These are phyloP conservation scores for Apiospora marii DNA, from an alignment of 2,329 filamentous ascomycete species.

Conservation along the genomic window DNA sequence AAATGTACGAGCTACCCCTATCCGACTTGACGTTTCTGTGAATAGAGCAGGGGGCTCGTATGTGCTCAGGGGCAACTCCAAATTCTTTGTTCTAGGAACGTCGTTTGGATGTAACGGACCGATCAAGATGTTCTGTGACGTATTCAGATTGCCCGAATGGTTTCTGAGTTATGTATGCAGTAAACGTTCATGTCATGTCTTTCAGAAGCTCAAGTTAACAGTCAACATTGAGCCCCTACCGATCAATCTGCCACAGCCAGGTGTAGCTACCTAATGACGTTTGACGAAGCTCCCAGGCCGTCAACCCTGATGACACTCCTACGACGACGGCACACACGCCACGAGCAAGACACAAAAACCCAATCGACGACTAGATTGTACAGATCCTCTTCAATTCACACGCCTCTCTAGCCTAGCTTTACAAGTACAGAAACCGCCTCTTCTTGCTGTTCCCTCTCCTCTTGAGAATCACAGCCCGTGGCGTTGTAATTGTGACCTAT, in stretches of 20 bases:
- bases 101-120: neutral
- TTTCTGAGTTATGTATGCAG: neutral
- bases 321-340: neutral
- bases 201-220: neutral
- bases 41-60: neutral
- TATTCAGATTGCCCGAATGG: neutral
- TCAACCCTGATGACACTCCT: neutral
- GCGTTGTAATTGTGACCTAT: constrained; percentile 16
- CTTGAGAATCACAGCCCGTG: neutral
- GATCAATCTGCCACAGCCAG: neutral
- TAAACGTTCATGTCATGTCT: neutral
- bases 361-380: neutral
- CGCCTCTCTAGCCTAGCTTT: constrained; percentile 24
- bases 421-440: constrained; percentile 24
- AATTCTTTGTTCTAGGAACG: neutral
- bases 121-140: neutral
- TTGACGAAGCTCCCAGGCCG: neutral
- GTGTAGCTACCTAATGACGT: neutral
- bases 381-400: constrained; percentile 20
- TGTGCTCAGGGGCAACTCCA: neutral
- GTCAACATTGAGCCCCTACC: neutral
- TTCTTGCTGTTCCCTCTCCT: constrained; percentile 9
- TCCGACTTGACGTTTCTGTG: neutral
- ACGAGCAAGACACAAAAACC: neutral
- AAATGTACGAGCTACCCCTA: neutral